Conservation (phyloP, 768 basidiomycete species). For the Baorangia bicolor region DNA sequence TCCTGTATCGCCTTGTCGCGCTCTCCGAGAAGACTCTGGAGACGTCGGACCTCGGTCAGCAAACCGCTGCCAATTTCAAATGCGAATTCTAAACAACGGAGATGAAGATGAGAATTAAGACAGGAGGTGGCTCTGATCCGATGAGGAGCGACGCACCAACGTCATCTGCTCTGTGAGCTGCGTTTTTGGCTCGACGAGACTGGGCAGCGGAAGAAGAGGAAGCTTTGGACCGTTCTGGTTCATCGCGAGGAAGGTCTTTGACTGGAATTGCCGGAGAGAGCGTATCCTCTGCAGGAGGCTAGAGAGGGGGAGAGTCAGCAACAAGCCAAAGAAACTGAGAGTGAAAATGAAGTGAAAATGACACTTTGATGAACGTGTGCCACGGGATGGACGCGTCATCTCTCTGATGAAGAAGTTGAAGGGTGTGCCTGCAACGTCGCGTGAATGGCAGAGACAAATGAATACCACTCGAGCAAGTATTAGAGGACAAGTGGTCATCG, state of each 20-base stretch:
- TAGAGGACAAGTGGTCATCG: neutral
- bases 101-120: slow-evolving; percentile 13
- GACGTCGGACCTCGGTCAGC: slow-evolving; percentile 84
- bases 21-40: slow-evolving; percentile 89
- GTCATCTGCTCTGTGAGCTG: slow-evolving; percentile 85
- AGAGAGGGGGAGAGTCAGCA: slow-evolving; percentile 6
- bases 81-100: slow-evolving; percentile 74
- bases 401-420: neutral
- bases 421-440: neutral
- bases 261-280: slow-evolving; percentile 46
- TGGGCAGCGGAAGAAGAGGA: slow-evolving; percentile 79
- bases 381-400: neutral
- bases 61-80: slow-evolving; percentile 96
- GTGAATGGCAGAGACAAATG: neutral
- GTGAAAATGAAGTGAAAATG: neutral
- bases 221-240: slow-evolving; percentile 57
- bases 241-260: slow-evolving; percentile 56
- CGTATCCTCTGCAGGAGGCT: slow-evolving; percentile 48
- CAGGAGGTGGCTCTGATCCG: slow-evolving; percentile 2
- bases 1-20: slow-evolving; percentile 91
- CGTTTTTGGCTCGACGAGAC: slow-evolving; percentile 87
- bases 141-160: slow-evolving; percentile 58
- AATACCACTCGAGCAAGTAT: neutral
- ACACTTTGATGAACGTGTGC: neutral
- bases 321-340: neutral